Evolutionary conservation across 441 rosid genomes (phyloP), one percentile per base, ranked within the genome.

Genomic region (Sinapis alba): DNA sequence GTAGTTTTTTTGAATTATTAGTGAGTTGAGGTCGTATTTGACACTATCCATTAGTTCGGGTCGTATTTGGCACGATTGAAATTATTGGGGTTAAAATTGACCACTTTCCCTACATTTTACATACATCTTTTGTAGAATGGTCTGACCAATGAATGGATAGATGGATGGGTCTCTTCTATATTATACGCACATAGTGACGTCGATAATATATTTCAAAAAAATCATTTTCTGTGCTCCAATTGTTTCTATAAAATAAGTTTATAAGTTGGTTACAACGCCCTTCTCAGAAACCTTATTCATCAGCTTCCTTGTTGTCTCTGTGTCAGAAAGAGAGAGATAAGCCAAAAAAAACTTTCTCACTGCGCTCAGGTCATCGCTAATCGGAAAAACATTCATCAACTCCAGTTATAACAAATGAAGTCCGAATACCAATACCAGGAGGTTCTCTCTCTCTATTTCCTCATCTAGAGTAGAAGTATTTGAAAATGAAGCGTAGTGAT

Each of bases 401-500:
- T 10, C 27, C 16, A 21, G 5, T 15, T 4, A 23, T 5, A 13
- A 67, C 28, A 30, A 12, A 77, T 77, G 68, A 72, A 72, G 68
- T 72, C 73, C 2, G 80, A 71, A 34, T 60, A 45, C 50, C 50
- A 60, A 18, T 77, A 77, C 63, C 59, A 71, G 15, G 69, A 77
- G 80, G 73, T 68, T 75, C 21, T 71, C 20, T 43, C 38, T 51
- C 9, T 23, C 8, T 54, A 0, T 66, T 26, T 68, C 3, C 15
- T 7, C 24, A 12, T 65, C 59, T 12, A 65, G 20, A 34, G 26
- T 18, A 1, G 0, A 18, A 54, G 62, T 26, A 27, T 8, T 65
- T 30, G 47, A 34, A 64, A 13, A 23, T 63, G 69, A 16, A 26
- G 15, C n/a, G 18, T 59, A 7, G 15, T 41, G n/a, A 58, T 11